Conservation (phyloP, 805 yeast species). For the Monosporozyma aerobia region DNA sequence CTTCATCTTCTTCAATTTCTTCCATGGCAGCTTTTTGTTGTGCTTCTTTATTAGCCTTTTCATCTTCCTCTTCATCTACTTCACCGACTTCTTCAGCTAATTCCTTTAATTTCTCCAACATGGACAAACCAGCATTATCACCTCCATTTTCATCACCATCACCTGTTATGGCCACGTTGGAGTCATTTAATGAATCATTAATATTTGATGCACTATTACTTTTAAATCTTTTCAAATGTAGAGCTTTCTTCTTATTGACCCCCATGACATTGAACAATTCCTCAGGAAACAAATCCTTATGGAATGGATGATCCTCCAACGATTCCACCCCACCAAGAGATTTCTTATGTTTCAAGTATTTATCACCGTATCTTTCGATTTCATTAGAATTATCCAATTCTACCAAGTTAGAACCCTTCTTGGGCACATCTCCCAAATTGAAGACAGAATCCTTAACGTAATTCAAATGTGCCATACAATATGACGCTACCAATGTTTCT, state of each 20-base stretch:
- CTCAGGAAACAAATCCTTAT: conserved; percentile 59
- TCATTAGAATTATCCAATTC: conserved; percentile 45
- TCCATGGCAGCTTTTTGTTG: conserved; percentile 41
- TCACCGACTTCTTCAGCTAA: conserved; percentile 43
- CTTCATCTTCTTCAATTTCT: conserved; percentile 46
- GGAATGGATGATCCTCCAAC: conserved; percentile 64
- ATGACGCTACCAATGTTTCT: conserved; percentile 47
- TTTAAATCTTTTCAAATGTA: conserved; percentile 32
- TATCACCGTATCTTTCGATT: conserved; percentile 73
- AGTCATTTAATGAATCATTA: conserved; percentile 9
- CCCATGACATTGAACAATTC: conserved; percentile 73
- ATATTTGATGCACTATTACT: background rate
- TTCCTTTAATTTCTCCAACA: conserved; percentile 41
- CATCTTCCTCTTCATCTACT: conserved; percentile 22
- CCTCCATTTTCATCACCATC: conserved; percentile 7
- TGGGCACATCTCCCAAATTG: conserved; percentile 42
- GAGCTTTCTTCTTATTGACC: conserved; percentile 43
- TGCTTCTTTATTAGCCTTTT: conserved; percentile 33
- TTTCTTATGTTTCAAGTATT: conserved; percentile 59
- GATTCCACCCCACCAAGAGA: conserved; percentile 21
- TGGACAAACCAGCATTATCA: conserved; percentile 25
- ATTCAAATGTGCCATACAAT: conserved; percentile 41
- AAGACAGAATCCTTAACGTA: conserved; percentile 57
- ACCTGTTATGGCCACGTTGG: conserved; percentile 23
- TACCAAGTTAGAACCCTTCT: conserved; percentile 27